Percentiles rank a stretch among this genome's conserved stretches.
Conservation (phyloP, 305 asterid species). For the Solanum aculeatissimum region DNA sequence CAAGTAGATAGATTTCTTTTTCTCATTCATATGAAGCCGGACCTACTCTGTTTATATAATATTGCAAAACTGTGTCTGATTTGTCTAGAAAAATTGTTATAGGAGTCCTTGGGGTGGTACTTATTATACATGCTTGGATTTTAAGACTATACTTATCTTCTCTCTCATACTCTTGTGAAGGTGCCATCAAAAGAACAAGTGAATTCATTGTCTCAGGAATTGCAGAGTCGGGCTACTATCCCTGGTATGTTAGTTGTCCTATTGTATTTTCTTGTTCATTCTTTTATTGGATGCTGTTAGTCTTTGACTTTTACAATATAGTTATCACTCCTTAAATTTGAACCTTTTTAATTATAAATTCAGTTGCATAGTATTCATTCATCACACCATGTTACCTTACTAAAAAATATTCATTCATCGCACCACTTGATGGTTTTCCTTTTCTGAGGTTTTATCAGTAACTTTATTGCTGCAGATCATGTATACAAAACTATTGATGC, state of each 20-base stretch:
- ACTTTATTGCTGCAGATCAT: conserved; percentile 46
- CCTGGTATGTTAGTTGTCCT: conserved; percentile 40
- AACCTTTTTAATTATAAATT: neutral
- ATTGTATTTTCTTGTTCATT: neutral
- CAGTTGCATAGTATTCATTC: neutral
- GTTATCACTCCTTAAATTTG: neutral
- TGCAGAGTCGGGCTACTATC: conserved; percentile 62
- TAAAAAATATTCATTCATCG: neutral
- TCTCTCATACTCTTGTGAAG: conserved; percentile 15
- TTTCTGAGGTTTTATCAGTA: conserved; percentile 4
- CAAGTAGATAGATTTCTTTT: neutral
- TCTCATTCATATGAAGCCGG: neutral
- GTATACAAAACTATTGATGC: conserved; percentile 76
- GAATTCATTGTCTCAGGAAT: conserved; percentile 55
- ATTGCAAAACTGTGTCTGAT: neutral
- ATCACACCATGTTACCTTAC: neutral
- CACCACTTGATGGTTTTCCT: neutral
- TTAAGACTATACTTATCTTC: neutral
- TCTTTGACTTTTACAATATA: neutral
- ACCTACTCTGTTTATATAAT: neutral
- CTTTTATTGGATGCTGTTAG: neutral
- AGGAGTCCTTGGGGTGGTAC: neutral
- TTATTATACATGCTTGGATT: neutral
- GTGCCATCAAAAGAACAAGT: conserved; percentile 85
- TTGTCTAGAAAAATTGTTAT: neutral